Evolutionary conservation across 2,329 filamentous ascomycete genomes (phyloP).

Genomic region (Penicillium sp.): DNA sequence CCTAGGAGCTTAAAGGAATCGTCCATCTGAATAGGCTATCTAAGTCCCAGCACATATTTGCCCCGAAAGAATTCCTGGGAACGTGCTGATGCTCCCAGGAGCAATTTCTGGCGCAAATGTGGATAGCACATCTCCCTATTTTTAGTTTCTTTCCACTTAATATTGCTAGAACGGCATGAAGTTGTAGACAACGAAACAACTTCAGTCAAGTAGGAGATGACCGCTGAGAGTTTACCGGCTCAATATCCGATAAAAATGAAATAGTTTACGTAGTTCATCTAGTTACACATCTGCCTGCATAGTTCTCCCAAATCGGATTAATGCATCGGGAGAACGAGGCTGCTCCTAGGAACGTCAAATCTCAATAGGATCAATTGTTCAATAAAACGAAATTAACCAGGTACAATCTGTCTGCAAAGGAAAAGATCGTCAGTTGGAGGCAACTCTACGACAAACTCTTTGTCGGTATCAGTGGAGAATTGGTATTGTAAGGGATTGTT

Average conservation of each 20-base stretch:
- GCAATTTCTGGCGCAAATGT: neutral
- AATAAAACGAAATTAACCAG: neutral
- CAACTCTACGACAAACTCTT: too few relatives aligned
- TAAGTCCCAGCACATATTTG: neutral
- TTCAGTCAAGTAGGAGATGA: neutral
- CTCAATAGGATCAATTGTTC: neutral
- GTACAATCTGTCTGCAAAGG: too few relatives aligned
- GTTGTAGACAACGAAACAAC: neutral
- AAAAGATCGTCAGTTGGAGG: too few relatives aligned
- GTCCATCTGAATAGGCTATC: neutral
- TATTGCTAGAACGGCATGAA: neutral
- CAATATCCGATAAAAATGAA: neutral
- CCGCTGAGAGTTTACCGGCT: neutral
- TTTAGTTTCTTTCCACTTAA: neutral
- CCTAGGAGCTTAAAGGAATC: neutral
- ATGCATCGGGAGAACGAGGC: slow-evolving; percentile 12
- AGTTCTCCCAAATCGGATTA: slow-evolving; percentile 1
- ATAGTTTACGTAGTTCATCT: neutral
- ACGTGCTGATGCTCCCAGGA: neutral
- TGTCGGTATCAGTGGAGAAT: too few relatives aligned
- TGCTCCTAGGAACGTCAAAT: neutral
- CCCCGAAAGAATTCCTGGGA: neutral
- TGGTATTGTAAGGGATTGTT: too few relatives aligned
- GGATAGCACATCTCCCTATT: neutral
- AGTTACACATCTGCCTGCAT: neutral